Evolutionary conservation across 345 rosid genomes (phyloP).

Genomic region (Passiflora organensis): DNA sequence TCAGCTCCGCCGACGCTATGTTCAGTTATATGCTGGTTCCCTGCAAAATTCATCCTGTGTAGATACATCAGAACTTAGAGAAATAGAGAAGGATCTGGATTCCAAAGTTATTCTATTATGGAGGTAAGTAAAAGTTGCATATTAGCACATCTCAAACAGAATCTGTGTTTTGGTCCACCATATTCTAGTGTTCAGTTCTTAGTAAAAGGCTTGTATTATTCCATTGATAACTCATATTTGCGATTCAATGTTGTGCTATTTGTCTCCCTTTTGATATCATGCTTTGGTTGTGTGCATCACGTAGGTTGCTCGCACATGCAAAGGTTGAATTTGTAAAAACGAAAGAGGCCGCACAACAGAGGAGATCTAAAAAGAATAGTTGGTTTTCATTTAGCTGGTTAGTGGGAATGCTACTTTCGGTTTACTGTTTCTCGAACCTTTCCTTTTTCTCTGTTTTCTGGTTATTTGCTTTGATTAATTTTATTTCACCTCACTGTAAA

Average conservation of each 20-base stretch:
- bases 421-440: conserved; percentile 9
- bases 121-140: conserved; percentile 49
- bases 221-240: background rate
- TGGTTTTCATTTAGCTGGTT: conserved; percentile 93
- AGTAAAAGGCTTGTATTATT: background rate
- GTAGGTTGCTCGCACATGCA: conserved; percentile 98
- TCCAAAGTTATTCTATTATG: conserved; percentile 90
- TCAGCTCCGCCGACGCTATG: conserved; percentile 79
- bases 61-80: conserved; percentile 59
- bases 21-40: conserved; percentile 71
- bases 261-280: background rate
- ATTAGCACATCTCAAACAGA: background rate
- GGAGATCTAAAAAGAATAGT: conserved; percentile 62
- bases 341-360: conserved; percentile 90
- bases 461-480: conserved; percentile 5
- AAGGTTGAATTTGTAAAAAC: conserved; percentile 89
- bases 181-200: background rate
- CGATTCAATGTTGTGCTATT: background rate
- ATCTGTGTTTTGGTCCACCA: background rate
- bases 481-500: background rate
- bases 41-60: conserved; percentile 62
- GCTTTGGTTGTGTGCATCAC: conserved; percentile 4
- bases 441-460: conserved; percentile 8
- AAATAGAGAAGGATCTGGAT: conserved; percentile 87
- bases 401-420: conserved; percentile 24